Percentiles rank a stretch among this genome's conserved stretches.
phyloP scores from a whole-genome alignment of 2,329 filamentous ascomycete species.

The Phaeophleospora eucalypticola region DNA sequence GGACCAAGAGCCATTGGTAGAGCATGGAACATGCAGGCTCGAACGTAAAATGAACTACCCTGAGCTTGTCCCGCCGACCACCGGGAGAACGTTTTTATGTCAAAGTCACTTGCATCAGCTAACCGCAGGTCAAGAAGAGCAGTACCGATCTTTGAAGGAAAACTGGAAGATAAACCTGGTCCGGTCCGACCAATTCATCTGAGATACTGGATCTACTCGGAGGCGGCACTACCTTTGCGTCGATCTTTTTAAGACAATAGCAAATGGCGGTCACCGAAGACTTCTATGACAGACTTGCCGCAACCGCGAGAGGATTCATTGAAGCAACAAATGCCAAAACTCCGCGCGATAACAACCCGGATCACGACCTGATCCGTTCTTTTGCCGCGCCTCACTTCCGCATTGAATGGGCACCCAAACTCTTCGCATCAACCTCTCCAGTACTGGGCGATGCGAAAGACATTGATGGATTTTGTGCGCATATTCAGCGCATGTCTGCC shows the following conservation, averaged over 20 bases:
- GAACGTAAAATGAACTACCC: not conserved
- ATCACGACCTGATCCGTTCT: conserved; percentile 14
- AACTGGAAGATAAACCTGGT: too few relatives aligned
- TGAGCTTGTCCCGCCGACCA: not conserved
- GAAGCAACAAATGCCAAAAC: conserved; percentile 14
- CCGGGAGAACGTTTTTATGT: not conserved
- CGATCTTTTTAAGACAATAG: too few relatives aligned
- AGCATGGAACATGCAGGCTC: not conserved
- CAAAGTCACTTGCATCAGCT: too few relatives aligned
- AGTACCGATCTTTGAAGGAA: too few relatives aligned
- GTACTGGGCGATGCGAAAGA: conserved; percentile 13
- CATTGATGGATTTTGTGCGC: conserved; percentile 14
- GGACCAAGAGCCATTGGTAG: not conserved
- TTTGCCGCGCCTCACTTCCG: conserved; percentile 15
- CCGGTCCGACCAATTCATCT: too few relatives aligned
- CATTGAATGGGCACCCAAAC: conserved; percentile 16
- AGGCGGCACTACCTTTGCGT: too few relatives aligned
- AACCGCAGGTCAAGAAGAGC: too few relatives aligned
- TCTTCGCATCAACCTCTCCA: conserved; percentile 13
- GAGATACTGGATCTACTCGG: too few relatives aligned
- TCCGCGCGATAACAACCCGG: conserved; percentile 12
- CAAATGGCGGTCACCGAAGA: conserved; percentile 3
- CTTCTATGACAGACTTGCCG: conserved; percentile 13
- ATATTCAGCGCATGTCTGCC: conserved; percentile 13
- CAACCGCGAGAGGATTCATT: conserved; percentile 17